These are phyloP conservation scores for Paxillus ammoniavirescens DNA, from an alignment of 768 basidiomycete species.

Conservation along the genomic window DNA sequence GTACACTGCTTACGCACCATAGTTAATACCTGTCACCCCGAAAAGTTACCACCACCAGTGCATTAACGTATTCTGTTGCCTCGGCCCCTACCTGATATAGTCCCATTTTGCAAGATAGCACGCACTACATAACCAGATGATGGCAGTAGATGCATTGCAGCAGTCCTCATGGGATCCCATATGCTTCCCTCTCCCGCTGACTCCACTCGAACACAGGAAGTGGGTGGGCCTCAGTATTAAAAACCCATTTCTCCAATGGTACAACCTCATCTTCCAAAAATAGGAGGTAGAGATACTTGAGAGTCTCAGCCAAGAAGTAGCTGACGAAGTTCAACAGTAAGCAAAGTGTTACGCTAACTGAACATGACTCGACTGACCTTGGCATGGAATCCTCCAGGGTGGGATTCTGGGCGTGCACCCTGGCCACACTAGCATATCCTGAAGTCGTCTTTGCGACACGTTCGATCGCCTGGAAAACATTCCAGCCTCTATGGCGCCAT, in stretches of 20 bases:
- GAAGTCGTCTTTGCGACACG: slow-evolving; percentile 51
- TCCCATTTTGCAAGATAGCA: no score
- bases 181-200: slow-evolving; percentile 44
- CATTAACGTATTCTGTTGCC: no score
- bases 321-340: slow-evolving; percentile 20
- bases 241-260: slow-evolving; percentile 54
- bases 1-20: no score
- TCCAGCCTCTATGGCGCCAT: slow-evolving; percentile 75
- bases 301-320: slow-evolving; percentile 57
- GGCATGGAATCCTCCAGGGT: slow-evolving; percentile 60
- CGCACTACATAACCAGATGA: neutral
- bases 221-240: slow-evolving; percentile 77
- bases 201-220: slow-evolving; percentile 71
- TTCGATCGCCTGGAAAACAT: slow-evolving; percentile 66
- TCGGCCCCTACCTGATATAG: no score
- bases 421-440: slow-evolving; percentile 61
- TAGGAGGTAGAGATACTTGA: slow-evolving; percentile 74
- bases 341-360: neutral
- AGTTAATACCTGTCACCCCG: no score
- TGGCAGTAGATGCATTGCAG: neutral
- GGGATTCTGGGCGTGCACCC: slow-evolving; percentile 45
- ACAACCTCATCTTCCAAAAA: slow-evolving; percentile 64
- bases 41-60: no score
- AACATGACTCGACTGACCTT: slow-evolving; percentile 49
- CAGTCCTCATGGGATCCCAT: slow-evolving; percentile 28